Percentiles rank a stretch among this genome's conserved stretches.
Evolutionary conservation across 352 stramenopile genomes (phyloP).

Genomic region (Phytophthora constricta): DNA sequence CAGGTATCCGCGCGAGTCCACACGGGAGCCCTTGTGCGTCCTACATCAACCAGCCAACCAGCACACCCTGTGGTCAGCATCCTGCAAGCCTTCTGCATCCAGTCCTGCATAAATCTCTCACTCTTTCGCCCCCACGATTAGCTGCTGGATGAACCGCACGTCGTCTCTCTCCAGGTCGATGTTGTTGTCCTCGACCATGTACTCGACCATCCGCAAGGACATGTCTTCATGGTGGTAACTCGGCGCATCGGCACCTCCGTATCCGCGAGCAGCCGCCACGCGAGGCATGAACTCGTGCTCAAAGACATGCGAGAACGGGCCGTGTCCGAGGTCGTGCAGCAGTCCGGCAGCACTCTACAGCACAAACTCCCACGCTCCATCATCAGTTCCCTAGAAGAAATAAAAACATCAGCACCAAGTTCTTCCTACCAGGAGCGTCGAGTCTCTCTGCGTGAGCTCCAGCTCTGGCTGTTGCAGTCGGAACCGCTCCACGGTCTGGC

Average conservation of each 20-base stretch:
- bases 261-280: slow-evolving; percentile 43
- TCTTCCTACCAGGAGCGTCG: slow-evolving; percentile 50
- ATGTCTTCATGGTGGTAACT: slow-evolving; percentile 87
- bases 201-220: slow-evolving; percentile 81
- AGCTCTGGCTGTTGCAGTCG: slow-evolving; percentile 88
- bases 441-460: slow-evolving; percentile 89
- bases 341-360: slow-evolving; percentile 75
- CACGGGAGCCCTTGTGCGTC: slow-evolving; percentile 50
- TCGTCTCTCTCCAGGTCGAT: slow-evolving; percentile 79
- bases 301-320: slow-evolving; percentile 96
- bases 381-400: neutral
- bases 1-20: slow-evolving; percentile 74
- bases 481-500: slow-evolving; percentile 88
- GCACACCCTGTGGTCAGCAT: slow-evolving; percentile 7
- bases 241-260: slow-evolving; percentile 24
- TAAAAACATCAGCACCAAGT: neutral
- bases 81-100: neutral
- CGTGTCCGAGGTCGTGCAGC: slow-evolving; percentile 93
- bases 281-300: slow-evolving; percentile 90
- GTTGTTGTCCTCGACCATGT: slow-evolving; percentile 81
- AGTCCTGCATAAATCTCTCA: slow-evolving; percentile 16
- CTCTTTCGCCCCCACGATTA: slow-evolving; percentile 84
- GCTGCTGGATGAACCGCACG: slow-evolving; percentile 78
- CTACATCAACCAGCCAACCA: slow-evolving; percentile 36
- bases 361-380: neutral